Base-by-base conservation (phyloP, 768 basidiomycete species). In the Lentinula boryana region DNA sequence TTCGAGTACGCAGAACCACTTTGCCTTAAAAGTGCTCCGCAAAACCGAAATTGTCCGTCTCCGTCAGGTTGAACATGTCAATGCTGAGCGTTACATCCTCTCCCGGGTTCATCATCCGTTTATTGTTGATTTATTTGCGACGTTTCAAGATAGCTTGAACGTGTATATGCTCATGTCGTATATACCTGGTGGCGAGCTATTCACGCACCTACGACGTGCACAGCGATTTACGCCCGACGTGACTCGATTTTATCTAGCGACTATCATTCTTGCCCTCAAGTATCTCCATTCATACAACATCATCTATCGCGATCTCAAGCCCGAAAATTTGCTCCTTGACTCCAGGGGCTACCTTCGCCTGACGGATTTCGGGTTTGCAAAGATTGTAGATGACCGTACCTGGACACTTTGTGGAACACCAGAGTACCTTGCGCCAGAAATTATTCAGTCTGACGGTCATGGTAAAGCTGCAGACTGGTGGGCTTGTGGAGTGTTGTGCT, bases 391-490 rank as follows among this genome's bases (percentile, higher is more conserved):
- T 64, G 96, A 98, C 71, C 90, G 95, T 72, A 98, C 97, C 5
- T 98, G 92, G 87, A 99, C 97, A 6, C 80, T 99, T 35, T 99
- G 97, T 68, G 93, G 93, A 38, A 96, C 93, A 9, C 93, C 94
- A 18, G 93, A 95, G 74, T 98, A 99, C 70, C 86, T 99, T 40
- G 96, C 97, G 2, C 97, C 97, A 18, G 97, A 99, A 75, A 97
- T 99, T 61, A 97, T 99, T 61, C 89, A 96, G 68, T 94, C 93
- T 5, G 95, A 96, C 63, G 97, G 97, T 10, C 97, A 99, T 73
- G 95, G 95, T 10, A 96, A 97, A 72, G 95, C 95, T 8, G 95
- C 95, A 5, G 96, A 99, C 71, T 99, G 95, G 95, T 99, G 97
- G 97, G 96, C 97, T 8, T 89, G 95, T 68, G 97, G 97, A 18